Evolutionary conservation across 371 early-diverging fungal genomes (phyloP).

Genomic region (Nematocida homosporus): DNA sequence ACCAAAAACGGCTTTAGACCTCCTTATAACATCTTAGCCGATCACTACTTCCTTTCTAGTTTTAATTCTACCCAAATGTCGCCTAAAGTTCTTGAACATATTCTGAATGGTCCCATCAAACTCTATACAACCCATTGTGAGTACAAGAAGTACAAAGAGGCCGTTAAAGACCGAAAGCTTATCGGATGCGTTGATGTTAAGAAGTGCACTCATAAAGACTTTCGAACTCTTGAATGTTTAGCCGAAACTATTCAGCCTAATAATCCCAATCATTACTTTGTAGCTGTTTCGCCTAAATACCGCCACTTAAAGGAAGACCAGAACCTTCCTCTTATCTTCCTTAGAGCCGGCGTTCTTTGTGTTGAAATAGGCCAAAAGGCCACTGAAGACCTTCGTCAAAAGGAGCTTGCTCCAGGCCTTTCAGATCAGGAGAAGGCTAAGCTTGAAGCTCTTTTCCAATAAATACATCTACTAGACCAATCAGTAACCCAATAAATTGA

Average conservation of each 20-base stretch:
- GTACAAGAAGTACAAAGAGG: slow-evolving; percentile 18
- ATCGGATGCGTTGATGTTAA: slow-evolving; percentile 30
- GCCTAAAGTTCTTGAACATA: slow-evolving; percentile 9
- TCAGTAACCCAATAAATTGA: slow-evolving; percentile 3
- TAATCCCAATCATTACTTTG: slow-evolving; percentile 46
- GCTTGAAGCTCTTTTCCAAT: slow-evolving; percentile 24
- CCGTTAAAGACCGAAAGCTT: slow-evolving; percentile 13
- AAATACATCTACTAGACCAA: slow-evolving; percentile 13
- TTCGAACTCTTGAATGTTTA: slow-evolving; percentile 10
- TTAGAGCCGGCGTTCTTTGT: slow-evolving; percentile 43
- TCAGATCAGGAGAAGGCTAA: slow-evolving; percentile 30
- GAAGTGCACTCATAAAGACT: slow-evolving; percentile 40
- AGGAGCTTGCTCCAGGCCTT: slow-evolving; percentile 22
- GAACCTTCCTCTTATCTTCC: slow-evolving; percentile 33
- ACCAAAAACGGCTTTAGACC: slow-evolving; percentile 14
- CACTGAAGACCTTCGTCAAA: background rate
- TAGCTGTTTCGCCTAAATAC: slow-evolving; percentile 32
- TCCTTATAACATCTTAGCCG: slow-evolving; percentile 46
- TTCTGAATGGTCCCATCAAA: slow-evolving; percentile 25
- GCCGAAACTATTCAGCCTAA: background rate
- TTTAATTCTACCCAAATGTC: slow-evolving; percentile 40
- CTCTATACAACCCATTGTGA: slow-evolving; percentile 41
- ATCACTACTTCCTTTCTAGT: slow-evolving; percentile 30
- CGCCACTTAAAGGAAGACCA: slow-evolving; percentile 20
- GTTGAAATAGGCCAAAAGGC: slow-evolving; percentile 17